Evolutionary conservation across 352 stramenopile species (phyloP).

Genomic region (Pythium dissimile): DNA sequence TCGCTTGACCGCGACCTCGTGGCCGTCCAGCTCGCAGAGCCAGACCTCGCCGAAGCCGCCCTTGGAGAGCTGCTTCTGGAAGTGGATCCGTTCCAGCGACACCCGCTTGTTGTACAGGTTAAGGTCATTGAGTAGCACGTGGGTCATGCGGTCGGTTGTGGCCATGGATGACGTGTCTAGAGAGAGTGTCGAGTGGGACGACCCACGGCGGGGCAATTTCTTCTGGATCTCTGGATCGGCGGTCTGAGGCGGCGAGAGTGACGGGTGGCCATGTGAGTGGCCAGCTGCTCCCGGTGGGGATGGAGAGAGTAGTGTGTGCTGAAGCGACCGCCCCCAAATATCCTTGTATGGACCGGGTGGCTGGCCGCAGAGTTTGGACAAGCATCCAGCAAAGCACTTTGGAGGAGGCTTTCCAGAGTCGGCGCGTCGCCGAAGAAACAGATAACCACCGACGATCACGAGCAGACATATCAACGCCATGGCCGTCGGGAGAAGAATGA

Average conservation of each 20-base stretch:
- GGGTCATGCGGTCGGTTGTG: conserved; percentile 14
- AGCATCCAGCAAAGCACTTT: not conserved
- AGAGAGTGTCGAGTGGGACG: conserved; percentile 27
- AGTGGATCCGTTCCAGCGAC: conserved; percentile 17
- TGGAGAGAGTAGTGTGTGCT: conserved; percentile 18
- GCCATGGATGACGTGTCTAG: not conserved
- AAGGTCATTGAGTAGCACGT: conserved; percentile 21
- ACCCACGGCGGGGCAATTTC: conserved; percentile 25
- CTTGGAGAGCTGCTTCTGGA: conserved; percentile 21
- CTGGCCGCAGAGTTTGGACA: conserved; percentile 1
- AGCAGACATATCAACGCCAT: conserved; percentile 18
- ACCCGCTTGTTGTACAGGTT: conserved; percentile 19
- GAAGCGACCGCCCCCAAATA: conserved; percentile 13
- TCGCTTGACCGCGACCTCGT: conserved; percentile 25
- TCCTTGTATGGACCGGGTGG: conserved; percentile 3
- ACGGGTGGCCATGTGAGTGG: not conserved
- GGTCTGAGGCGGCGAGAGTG: not conserved
- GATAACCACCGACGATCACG: conserved; percentile 15
- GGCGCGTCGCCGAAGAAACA: conserved; percentile 21
- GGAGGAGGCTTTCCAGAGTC: not conserved
- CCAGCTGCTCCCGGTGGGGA: conserved; percentile 2
- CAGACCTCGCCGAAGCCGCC: conserved; percentile 29
- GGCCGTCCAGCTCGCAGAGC: conserved; percentile 13
- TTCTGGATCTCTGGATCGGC: not conserved
- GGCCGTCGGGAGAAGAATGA: conserved; percentile 30